A percentile compares a stretch with the other conserved stretches of the same genome.
phyloP scores from a whole-genome alignment of 495 filamentous ascomycete genomes.

The Aspergillus ellipticus region DNA sequence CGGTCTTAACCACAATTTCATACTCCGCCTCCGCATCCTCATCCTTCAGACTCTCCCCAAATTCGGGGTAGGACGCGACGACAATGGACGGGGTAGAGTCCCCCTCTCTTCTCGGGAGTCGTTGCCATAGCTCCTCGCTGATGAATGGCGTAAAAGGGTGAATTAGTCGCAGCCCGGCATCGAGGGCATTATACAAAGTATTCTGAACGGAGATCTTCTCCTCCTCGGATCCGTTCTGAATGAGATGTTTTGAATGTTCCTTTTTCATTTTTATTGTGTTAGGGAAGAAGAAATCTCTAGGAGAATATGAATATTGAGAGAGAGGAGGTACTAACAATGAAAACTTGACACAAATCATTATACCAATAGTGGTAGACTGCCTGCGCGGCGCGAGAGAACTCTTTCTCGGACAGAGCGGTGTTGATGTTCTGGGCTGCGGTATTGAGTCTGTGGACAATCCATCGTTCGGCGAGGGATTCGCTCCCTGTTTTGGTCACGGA shows the following conservation, averaged over 20 bases:
- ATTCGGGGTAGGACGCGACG: slow-evolving; percentile 61
- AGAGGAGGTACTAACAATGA: slow-evolving; percentile 68
- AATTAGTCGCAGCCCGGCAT: slow-evolving; percentile 61
- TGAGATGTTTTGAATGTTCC: too few species aligned
- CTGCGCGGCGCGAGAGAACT: slow-evolving; percentile 65
- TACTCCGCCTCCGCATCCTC: slow-evolving; percentile 57
- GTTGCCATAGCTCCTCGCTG: slow-evolving; percentile 76
- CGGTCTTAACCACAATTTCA: slow-evolving; percentile 59
- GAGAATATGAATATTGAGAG: slow-evolving; percentile 54
- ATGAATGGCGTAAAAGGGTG: slow-evolving; percentile 81
- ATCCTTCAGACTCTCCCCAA: slow-evolving; percentile 52
- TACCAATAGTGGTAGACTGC: slow-evolving; percentile 69
- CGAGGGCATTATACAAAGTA: slow-evolving; percentile 65
- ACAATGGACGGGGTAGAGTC: slow-evolving; percentile 66
- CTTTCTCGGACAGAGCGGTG: slow-evolving; percentile 60
- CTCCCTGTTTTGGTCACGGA: slow-evolving; percentile 57
- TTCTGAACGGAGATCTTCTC: slow-evolving; percentile 56
- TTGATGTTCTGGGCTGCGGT: slow-evolving; percentile 68
- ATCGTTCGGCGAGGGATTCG: slow-evolving; percentile 72
- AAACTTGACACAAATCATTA: slow-evolving; percentile 61
- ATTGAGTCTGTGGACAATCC: slow-evolving; percentile 83
- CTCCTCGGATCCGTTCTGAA: slow-evolving; percentile 29
- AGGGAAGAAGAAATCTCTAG: too few species aligned
- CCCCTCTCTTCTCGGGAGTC: slow-evolving; percentile 60
- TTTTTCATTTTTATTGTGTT: too few species aligned